Evolutionary conservation across 2,329 filamentous ascomycete species (phyloP).

Genomic region (Allantophomopsis cytisporea): DNA sequence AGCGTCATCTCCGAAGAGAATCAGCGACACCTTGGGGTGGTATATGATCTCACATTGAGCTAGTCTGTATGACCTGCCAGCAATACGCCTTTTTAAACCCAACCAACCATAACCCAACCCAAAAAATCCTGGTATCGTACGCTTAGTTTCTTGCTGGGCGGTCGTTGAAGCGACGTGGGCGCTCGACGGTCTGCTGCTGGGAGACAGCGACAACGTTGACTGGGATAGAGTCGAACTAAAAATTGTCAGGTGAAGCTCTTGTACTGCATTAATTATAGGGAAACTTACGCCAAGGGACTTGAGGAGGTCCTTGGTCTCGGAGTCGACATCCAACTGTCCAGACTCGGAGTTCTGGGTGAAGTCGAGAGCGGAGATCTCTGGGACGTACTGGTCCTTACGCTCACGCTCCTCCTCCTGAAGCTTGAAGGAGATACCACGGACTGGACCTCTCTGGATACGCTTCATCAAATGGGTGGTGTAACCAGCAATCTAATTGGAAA

Average conservation of each 20-base stretch:
- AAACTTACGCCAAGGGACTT: constrained; percentile 94
- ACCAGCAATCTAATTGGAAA: constrained; percentile 63
- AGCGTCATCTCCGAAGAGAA: constrained; percentile 67
- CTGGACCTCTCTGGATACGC: constrained; percentile 97
- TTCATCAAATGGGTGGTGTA: constrained; percentile 99
- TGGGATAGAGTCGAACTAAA: constrained; percentile 89
- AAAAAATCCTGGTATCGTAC: not conserved
- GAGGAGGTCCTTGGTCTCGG: constrained; percentile 96
- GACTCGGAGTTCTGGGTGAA: constrained; percentile 89
- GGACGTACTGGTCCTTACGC: constrained; percentile 99
- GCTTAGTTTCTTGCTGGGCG: constrained; percentile 35
- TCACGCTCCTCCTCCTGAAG: constrained; percentile 99
- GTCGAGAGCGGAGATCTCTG: constrained; percentile 96
- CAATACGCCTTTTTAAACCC: constrained; percentile 16
- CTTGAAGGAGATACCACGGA: constrained; percentile 99
- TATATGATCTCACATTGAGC: constrained; percentile 44
- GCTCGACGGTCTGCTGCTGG: constrained; percentile 78
- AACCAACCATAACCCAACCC: constrained; percentile 10
- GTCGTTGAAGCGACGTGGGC: constrained; percentile 65
- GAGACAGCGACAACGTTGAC: constrained; percentile 89
- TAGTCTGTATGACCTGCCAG: constrained; percentile 28
- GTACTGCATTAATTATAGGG: not conserved
- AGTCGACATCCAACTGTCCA: constrained; percentile 88
- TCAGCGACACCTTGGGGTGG: constrained; percentile 80
- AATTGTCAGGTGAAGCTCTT: constrained; percentile 16